A percentile compares a stretch with the other conserved stretches of the same genome.
phyloP scores from a whole-genome alignment of 2,329 filamentous ascomycete species.

The Sporothrix humicola region DNA sequence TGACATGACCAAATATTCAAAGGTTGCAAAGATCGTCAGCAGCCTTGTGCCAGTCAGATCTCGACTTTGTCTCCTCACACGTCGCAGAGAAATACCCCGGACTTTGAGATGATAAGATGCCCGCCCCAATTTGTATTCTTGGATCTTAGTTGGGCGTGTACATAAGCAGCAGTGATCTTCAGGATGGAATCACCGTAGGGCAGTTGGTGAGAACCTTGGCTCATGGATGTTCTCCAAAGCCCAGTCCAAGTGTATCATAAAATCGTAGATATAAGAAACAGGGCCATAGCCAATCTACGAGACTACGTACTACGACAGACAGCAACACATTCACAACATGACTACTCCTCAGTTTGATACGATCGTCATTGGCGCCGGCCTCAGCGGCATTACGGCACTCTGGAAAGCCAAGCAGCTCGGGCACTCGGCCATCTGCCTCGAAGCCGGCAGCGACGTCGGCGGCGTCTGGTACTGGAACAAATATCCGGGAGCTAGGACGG shows the following conservation, averaged over 20 bases:
- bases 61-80: no score
- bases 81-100: no score
- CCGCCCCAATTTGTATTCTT: no score
- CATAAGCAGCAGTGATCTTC: background rate
- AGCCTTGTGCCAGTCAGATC: no score
- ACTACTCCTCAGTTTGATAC: slow-evolving; percentile 50
- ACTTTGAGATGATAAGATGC: no score
- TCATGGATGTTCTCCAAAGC: no score
- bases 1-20: no score
- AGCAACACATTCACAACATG: background rate
- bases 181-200: background rate
- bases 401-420: slow-evolving; percentile 64
- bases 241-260: background rate
- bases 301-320: no score
- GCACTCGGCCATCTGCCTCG: slow-evolving; percentile 66
- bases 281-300: no score
- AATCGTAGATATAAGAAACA: background rate
- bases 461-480: slow-evolving; percentile 83
- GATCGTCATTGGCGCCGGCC: slow-evolving; percentile 72
- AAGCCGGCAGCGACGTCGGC: slow-evolving; percentile 68
- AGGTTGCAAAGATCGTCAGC: no score
- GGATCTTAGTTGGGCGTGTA: background rate
- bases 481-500: slow-evolving; percentile 74
- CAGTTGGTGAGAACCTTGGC: background rate
- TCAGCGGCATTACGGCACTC: slow-evolving; percentile 76